phyloP scores from a whole-genome alignment of 306 rosid genomes.

The Glycine tomentella region DNA sequence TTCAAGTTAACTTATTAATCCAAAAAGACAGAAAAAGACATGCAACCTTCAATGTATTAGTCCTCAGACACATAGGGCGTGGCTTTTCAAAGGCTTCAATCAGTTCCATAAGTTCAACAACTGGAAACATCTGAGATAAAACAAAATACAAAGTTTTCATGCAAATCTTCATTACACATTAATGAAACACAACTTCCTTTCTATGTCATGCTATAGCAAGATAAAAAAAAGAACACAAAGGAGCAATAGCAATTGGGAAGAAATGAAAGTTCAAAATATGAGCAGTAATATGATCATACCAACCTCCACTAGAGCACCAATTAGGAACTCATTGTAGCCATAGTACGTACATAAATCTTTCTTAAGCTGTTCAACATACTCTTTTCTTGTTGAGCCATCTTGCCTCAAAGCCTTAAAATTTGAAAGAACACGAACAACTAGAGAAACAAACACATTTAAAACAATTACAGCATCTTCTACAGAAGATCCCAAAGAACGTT shows the following conservation, averaged over 20 bases:
- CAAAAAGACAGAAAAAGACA: conserved; percentile 1
- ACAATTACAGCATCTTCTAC: conserved; percentile 1
- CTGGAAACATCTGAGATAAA: conserved; percentile 77
- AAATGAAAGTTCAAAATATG: not conserved
- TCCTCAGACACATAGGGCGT: conserved; percentile 86
- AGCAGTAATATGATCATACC: not conserved
- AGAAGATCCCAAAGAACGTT: not conserved
- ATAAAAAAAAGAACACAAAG: not conserved
- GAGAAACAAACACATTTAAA: conserved; percentile 5
- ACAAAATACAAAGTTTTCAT: conserved; percentile 21
- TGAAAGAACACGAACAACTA: conserved; percentile 88
- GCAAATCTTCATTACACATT: not conserved
- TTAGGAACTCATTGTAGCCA: conserved; percentile 86
- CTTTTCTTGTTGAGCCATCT: conserved; percentile 72
- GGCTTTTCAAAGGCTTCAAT: conserved; percentile 97
- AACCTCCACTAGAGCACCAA: conserved; percentile 89
- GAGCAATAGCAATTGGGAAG: not conserved
- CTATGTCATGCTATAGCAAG: not conserved
- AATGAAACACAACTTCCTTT: not conserved
- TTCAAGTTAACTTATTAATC: not conserved
- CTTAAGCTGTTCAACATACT: conserved; percentile 80
- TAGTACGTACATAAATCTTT: conserved; percentile 76
- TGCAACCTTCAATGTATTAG: conserved; percentile 89
- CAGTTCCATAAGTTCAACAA: conserved; percentile 87
- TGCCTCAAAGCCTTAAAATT: conserved; percentile 87